Evolutionary conservation across 2,329 filamentous ascomycete genomes (phyloP).

Genomic region (Aspergillus sp.): DNA sequence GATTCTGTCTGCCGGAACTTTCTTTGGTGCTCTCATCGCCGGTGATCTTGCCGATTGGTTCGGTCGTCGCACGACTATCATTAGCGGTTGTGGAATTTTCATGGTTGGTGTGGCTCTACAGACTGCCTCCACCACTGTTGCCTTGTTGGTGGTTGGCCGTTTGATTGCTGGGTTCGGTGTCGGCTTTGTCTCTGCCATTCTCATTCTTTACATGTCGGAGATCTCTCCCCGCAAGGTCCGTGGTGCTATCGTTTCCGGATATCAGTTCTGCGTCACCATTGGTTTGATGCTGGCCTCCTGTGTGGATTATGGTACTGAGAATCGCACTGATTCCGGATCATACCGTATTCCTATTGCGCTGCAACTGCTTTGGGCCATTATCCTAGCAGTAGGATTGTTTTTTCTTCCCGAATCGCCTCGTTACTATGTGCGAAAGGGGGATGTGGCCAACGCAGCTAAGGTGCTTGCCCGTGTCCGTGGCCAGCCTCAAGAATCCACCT

Average conservation of each 20-base stretch:
- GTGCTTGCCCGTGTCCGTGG: conserved; percentile 70
- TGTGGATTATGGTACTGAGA: conserved; percentile 70
- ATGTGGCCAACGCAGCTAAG: conserved; percentile 62
- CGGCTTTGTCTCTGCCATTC: conserved; percentile 76
- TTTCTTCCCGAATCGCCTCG: conserved; percentile 82
- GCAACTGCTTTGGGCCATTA: conserved; percentile 77
- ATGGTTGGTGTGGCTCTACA: conserved; percentile 67
- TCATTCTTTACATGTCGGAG: conserved; percentile 86
- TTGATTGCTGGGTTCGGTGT: conserved; percentile 75
- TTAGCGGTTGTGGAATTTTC: conserved; percentile 71
- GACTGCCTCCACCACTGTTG: conserved; percentile 56
- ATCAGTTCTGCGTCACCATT: conserved; percentile 81
- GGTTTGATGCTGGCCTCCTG: conserved; percentile 73
- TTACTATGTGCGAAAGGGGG: conserved; percentile 78
- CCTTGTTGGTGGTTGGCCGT: conserved; percentile 69
- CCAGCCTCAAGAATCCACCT: conserved; percentile 70
- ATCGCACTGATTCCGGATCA: conserved; percentile 60
- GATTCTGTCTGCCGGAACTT: conserved; percentile 75
- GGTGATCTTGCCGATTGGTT: conserved; percentile 75
- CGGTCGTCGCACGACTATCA: conserved; percentile 65
- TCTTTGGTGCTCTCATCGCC: conserved; percentile 74
- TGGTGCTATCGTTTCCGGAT: conserved; percentile 75
- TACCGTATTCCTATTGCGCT: conserved; percentile 81
- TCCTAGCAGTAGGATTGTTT: conserved; percentile 70
- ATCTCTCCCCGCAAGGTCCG: conserved; percentile 72